These are phyloP conservation scores for Lavandula angustifolia DNA, from an alignment of 257 asterid species.

Conservation along the genomic window DNA sequence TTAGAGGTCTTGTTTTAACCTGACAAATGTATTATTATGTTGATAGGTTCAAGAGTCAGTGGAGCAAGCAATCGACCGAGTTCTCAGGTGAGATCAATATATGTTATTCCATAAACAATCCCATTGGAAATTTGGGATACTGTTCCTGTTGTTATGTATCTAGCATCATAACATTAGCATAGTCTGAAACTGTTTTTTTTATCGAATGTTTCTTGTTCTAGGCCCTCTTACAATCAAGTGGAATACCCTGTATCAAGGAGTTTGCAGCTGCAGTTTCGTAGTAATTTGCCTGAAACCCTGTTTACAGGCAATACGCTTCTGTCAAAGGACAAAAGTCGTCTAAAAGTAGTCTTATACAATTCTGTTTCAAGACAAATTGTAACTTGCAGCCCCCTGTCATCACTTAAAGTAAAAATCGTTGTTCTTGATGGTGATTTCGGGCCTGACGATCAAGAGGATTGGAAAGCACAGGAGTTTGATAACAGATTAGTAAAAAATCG, in stretches of 20 bases:
- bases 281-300: slow-evolving; percentile 47
- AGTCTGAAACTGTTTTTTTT: slow-evolving; percentile 3
- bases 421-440: slow-evolving; percentile 85
- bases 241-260: slow-evolving; percentile 43
- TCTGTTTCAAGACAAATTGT: slow-evolving; percentile 40
- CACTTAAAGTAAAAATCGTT: slow-evolving; percentile 46
- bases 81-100: slow-evolving; percentile 46
- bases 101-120: background rate
- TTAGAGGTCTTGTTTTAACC: slow-evolving; percentile 16
- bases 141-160: slow-evolving; percentile 4
- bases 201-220: slow-evolving; percentile 31
- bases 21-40: slow-evolving; percentile 21
- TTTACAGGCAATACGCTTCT: slow-evolving; percentile 60
- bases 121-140: background rate
- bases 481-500: slow-evolving; percentile 51
- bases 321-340: slow-evolving; percentile 35
- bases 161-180: background rate
- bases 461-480: slow-evolving; percentile 62
- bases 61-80: slow-evolving; percentile 40
- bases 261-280: slow-evolving; percentile 53
- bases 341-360: slow-evolving; percentile 53
- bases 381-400: slow-evolving; percentile 60
- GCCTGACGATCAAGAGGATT: slow-evolving; percentile 57
- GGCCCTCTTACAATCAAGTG: slow-evolving; percentile 42
- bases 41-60: slow-evolving; percentile 71